Conservation (phyloP, 2,329 filamentous ascomycete genomes). For the Beauveria sp. region DNA sequence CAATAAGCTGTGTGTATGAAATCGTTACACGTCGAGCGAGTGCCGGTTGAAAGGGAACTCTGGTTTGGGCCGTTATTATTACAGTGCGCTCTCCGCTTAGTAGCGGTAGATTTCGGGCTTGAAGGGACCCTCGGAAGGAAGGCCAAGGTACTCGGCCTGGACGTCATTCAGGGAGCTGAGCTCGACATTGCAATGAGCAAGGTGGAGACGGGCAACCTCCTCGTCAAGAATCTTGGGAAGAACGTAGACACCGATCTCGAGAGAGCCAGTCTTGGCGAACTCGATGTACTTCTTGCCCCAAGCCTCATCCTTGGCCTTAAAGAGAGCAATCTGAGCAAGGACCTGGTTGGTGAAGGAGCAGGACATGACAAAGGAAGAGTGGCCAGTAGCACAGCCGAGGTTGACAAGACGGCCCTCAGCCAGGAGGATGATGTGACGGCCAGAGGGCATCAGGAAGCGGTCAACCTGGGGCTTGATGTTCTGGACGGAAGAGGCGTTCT, state of each 20-base stretch:
- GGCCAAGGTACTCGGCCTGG: slow-evolving; percentile 92
- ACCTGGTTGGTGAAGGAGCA: slow-evolving; percentile 99
- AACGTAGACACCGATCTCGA: slow-evolving; percentile 89
- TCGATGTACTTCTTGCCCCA: slow-evolving; percentile 94
- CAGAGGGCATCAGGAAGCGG: slow-evolving; percentile 89
- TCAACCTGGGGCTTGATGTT: slow-evolving; percentile 99
- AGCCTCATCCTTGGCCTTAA: slow-evolving; percentile 79
- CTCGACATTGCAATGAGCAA: slow-evolving; percentile 90
- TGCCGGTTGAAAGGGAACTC: slow-evolving; percentile 32
- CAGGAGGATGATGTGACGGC: slow-evolving; percentile 95
- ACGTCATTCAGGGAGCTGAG: slow-evolving; percentile 75
- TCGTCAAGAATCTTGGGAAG: slow-evolving; percentile 98
- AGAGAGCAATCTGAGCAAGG: slow-evolving; percentile 97
- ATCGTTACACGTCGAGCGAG: slow-evolving; percentile 28
- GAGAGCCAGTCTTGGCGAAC: slow-evolving; percentile 88
- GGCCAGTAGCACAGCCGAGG: slow-evolving; percentile 96
- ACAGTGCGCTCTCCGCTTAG: slow-evolving; percentile 27
- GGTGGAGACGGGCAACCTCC: slow-evolving; percentile 92
- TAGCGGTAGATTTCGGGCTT: slow-evolving; percentile 73
- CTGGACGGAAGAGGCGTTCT: slow-evolving; percentile 84
- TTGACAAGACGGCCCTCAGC: slow-evolving; percentile 99
- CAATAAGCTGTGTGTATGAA: slow-evolving; percentile 23
- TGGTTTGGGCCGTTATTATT: slow-evolving; percentile 22
- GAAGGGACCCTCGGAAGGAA: slow-evolving; percentile 82
- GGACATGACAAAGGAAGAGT: slow-evolving; percentile 99